Evolutionary conservation across 441 rosid species (phyloP).

Genomic region (Populus trichocarpa): DNA sequence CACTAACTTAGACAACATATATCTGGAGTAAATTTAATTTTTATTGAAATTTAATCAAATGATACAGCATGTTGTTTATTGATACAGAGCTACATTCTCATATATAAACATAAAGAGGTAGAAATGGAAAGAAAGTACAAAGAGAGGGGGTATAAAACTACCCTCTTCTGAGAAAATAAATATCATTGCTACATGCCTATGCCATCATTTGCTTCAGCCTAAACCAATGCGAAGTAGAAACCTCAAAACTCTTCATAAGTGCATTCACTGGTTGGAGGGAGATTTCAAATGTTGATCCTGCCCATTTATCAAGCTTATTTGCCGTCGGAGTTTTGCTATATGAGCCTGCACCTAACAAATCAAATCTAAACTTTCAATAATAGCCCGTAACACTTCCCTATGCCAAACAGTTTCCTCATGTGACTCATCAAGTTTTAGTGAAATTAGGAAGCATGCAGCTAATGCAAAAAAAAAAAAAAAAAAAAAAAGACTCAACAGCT

Average conservation of each 20-base stretch:
- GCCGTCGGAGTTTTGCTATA: slow-evolving; percentile 69
- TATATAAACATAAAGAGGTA: background rate
- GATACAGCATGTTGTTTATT: slow-evolving; percentile 12
- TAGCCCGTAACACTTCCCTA: background rate
- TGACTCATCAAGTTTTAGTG: background rate
- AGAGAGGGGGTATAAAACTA: slow-evolving; percentile 1
- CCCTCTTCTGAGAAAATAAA: slow-evolving; percentile 19
- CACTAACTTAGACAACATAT: slow-evolving; percentile 2
- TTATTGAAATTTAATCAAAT: slow-evolving; percentile 4
- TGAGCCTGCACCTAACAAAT: slow-evolving; percentile 74
- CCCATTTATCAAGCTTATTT: slow-evolving; percentile 63
- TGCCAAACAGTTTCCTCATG: background rate
- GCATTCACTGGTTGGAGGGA: slow-evolving; percentile 46
- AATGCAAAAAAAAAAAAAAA: background rate
- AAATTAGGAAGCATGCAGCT: background rate
- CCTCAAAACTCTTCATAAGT: slow-evolving; percentile 16
- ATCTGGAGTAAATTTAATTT: slow-evolving; percentile 6
- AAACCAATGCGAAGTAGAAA: slow-evolving; percentile 21
- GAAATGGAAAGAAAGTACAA: background rate
- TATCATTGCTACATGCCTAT: slow-evolving; percentile 24
- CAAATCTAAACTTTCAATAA: slow-evolving; percentile 22
- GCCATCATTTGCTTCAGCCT: slow-evolving; percentile 19
- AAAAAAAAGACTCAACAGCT: background rate
- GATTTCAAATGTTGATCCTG: slow-evolving; percentile 63
- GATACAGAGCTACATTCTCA: slow-evolving; percentile 17